These are phyloP conservation scores for Sisymbrium irio DNA, from an alignment of 345 rosid species.

Conservation along the genomic window DNA sequence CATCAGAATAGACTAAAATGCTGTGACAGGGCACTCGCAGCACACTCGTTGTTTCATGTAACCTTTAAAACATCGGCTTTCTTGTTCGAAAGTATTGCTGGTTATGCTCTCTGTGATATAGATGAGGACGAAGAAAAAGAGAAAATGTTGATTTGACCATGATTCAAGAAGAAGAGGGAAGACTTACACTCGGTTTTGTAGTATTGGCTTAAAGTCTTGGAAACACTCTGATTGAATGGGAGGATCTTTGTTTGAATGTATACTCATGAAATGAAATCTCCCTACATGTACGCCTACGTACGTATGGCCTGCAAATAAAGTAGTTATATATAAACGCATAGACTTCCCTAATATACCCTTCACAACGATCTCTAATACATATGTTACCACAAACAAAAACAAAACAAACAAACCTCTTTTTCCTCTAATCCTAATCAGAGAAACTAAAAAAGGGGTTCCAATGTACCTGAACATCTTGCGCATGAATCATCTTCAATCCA, in stretches of 20 bases:
- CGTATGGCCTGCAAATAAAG: not conserved
- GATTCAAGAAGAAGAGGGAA: not conserved
- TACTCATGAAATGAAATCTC: not conserved
- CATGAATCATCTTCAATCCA: conserved; percentile 18
- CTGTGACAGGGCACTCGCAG: not conserved
- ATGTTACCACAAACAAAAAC: conserved; percentile 17
- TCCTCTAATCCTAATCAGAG: conserved; percentile 20
- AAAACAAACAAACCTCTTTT: conserved; percentile 9
- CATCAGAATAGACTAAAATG: not conserved
- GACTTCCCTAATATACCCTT: not conserved
- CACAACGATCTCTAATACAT: not conserved
- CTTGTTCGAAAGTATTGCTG: too few relatives aligned
- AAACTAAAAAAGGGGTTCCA: conserved; percentile 20
- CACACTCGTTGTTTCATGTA: not conserved
- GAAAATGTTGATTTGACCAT: not conserved
- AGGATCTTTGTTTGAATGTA: not conserved
- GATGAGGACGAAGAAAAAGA: too few relatives aligned
- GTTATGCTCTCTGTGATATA: too few relatives aligned
- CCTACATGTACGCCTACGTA: not conserved
- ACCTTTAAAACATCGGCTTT: too few relatives aligned
- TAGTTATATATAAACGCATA: not conserved
- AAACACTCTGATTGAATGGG: not conserved
- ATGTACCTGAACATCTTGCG: not conserved
- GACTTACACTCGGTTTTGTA: not conserved
- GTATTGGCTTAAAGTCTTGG: not conserved